Evolutionary conservation across 176 grass and related monocot genomes (phyloP).

Genomic region (Musa troglodytarum): DNA sequence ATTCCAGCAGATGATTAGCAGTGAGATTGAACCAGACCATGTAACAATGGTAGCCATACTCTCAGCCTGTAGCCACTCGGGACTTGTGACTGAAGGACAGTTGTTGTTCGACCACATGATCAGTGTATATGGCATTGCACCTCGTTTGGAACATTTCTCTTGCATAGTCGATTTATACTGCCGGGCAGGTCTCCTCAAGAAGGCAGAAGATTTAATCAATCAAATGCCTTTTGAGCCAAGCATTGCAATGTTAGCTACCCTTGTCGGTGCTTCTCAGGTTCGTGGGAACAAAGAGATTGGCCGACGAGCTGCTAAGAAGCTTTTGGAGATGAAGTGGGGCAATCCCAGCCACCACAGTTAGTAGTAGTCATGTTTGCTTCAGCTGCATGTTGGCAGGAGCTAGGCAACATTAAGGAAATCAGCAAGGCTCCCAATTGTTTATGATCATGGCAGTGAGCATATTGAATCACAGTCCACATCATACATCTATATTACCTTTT

Average conservation of each 20-base stretch:
- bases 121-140: not conserved
- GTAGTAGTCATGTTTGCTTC: not conserved
- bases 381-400: conserved; percentile 14
- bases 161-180: conserved; percentile 23
- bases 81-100: conserved; percentile 8
- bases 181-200: conserved; percentile 15
- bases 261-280: conserved; percentile 9
- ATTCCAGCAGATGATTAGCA: conserved; percentile 10
- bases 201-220: conserved; percentile 15
- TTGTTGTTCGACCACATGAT: conserved; percentile 8
- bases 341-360: not conserved
- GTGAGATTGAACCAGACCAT: conserved; percentile 21
- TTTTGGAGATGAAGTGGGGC: conserved; percentile 1
- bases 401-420: not conserved
- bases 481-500: not conserved
- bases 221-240: conserved; percentile 12
- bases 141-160: conserved; percentile 19
- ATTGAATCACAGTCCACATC: not conserved
- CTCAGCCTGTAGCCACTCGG: conserved; percentile 24
- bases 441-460: not conserved
- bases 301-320: not conserved
- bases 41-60: conserved; percentile 23
- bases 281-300: conserved; percentile 10
- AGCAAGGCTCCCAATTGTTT: not conserved
- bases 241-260: conserved; percentile 14